These are phyloP conservation scores for Calocybe gambosa DNA, from an alignment of 1,284 basidiomycete genomes.

Conservation along the genomic window DNA sequence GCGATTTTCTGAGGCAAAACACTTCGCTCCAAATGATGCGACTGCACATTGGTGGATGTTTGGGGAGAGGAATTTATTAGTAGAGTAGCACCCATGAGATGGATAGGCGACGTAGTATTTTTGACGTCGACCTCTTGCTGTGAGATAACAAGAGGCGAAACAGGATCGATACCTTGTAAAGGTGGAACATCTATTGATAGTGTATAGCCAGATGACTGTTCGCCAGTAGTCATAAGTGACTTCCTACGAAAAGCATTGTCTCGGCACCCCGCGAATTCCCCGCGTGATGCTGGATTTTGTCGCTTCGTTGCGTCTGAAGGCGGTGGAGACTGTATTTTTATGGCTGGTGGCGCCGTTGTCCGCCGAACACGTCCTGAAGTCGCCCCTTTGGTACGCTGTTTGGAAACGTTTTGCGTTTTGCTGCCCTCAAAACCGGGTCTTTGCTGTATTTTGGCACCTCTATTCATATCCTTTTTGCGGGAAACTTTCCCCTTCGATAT, in stretches of 20 bases:
- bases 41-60: not conserved
- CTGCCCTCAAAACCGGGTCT: constrained; percentile 4
- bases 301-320: not conserved
- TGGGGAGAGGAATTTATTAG: not conserved
- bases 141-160: not conserved
- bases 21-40: not conserved
- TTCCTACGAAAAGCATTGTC: not conserved
- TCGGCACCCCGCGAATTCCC: not conserved
- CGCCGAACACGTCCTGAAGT: not conserved
- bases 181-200: not conserved
- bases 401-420: not conserved
- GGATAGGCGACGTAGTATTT: not conserved
- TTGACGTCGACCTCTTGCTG: not conserved
- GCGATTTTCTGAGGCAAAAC: not conserved
- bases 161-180: not conserved
- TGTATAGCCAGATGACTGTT: not conserved
- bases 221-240: not conserved
- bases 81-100: no score
- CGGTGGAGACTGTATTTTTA: not conserved
- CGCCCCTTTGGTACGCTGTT: not conserved
- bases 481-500: not conserved
- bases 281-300: not conserved
- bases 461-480: not conserved
- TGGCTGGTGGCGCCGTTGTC: constrained; percentile 1
- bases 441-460: not conserved